Percentiles rank a stretch among this genome's conserved stretches.
phyloP scores from a whole-genome alignment of 2,329 filamentous ascomycete genomes.

The Nectriaceae sp. region DNA sequence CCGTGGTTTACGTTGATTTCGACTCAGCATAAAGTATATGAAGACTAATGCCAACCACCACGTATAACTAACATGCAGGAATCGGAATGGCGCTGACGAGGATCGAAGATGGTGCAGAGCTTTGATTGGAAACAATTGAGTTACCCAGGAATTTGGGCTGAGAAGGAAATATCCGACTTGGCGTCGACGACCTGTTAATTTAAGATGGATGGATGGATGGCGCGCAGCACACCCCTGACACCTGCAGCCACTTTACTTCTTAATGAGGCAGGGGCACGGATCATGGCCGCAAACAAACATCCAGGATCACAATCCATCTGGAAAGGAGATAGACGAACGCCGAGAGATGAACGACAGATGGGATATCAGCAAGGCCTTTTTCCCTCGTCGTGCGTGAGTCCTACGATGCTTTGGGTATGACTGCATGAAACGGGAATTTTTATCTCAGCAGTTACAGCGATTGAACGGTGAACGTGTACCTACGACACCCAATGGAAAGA shows the following conservation, averaged over 20 bases:
- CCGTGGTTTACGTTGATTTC: too few species aligned
- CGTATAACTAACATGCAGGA: too few species aligned
- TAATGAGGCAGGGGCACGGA: slow-evolving; percentile 31
- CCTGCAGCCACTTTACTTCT: slow-evolving; percentile 35
- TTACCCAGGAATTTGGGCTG: slow-evolving; percentile 17
- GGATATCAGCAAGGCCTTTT: neutral
- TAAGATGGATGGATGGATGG: slow-evolving; percentile 27
- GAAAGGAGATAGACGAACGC: neutral
- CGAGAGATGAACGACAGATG: neutral
- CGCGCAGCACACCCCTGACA: slow-evolving; percentile 32
- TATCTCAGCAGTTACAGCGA: neutral
- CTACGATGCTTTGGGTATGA: too few species aligned
- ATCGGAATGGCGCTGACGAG: too few species aligned
- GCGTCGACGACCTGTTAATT: slow-evolving; percentile 21
- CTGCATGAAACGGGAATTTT: neutral
- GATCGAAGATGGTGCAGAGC: too few species aligned
- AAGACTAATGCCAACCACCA: too few species aligned
- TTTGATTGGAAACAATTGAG: too few species aligned
- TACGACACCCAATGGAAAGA: neutral
- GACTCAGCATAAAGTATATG: too few species aligned
- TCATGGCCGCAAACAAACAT: neutral
- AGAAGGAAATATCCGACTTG: slow-evolving; percentile 29
- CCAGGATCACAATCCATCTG: neutral
- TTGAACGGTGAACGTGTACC: neutral
- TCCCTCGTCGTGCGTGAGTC: too few species aligned